A percentile compares a stretch with the other conserved stretches of the same genome.
Conservation (phyloP, 805 yeast genomes). For the Pichia paraexigua region DNA sequence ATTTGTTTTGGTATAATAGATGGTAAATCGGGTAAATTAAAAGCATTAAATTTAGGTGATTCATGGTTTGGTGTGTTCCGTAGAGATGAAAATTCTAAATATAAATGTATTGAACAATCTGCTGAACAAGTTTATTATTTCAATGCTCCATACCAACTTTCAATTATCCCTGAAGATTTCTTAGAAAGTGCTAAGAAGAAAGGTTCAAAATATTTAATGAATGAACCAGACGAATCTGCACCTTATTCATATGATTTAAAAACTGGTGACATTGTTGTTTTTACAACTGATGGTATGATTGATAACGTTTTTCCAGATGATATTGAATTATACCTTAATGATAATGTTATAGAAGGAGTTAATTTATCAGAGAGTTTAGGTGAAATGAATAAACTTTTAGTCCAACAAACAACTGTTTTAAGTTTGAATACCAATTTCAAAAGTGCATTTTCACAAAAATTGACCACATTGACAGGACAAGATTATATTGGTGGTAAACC, state of each 20-base stretch:
- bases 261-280: conserved; percentile 66
- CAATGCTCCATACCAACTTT: conserved; percentile 87
- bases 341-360: conserved; percentile 29
- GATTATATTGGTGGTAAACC: conserved; percentile 86
- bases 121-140: conserved; percentile 76
- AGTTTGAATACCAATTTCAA: conserved; percentile 70
- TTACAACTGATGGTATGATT: conserved; percentile 91
- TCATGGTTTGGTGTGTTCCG: conserved; percentile 91
- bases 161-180: conserved; percentile 67
- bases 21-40: conserved; percentile 41
- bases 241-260: conserved; percentile 55
- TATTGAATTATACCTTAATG: conserved; percentile 59
- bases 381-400: conserved; percentile 47
- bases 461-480: conserved; percentile 57
- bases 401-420: conserved; percentile 54
- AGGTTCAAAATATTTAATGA: conserved; percentile 60
- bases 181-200: conserved; percentile 43
- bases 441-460: conserved; percentile 79
- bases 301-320: conserved; percentile 76
- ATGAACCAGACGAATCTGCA: conserved; percentile 64
- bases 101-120: conserved; percentile 54
- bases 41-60: conserved; percentile 82
- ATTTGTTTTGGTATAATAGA: conserved; percentile 75
- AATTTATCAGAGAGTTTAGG: conserved; percentile 10
- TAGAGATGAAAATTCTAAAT: conserved; percentile 17